These are phyloP conservation scores for Penicillium corylophilum DNA, from an alignment of 2,329 filamentous ascomycete genomes.

Conservation along the genomic window DNA sequence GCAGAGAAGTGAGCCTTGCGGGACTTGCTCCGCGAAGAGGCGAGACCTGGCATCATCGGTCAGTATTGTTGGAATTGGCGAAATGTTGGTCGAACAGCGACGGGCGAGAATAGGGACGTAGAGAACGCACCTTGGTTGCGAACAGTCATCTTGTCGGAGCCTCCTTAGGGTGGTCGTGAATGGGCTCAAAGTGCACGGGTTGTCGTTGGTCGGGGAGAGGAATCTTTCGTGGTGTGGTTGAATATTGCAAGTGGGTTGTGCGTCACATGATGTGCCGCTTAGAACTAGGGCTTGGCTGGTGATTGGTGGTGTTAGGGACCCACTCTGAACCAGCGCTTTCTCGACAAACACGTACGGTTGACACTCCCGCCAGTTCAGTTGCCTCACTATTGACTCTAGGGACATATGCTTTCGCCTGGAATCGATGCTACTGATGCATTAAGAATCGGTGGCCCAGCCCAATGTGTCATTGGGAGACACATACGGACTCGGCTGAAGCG, in stretches of 20 bases:
- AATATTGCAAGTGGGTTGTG: slow-evolving; percentile 28
- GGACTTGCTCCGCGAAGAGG: slow-evolving; percentile 53
- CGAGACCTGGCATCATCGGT: slow-evolving; percentile 10
- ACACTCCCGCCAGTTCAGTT: neutral
- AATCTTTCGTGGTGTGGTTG: slow-evolving; percentile 18
- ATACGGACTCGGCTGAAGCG: too few species aligned
- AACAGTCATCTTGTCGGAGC: slow-evolving; percentile 27
- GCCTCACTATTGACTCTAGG: neutral
- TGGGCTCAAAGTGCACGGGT: slow-evolving; percentile 24
- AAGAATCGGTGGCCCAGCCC: too few species aligned
- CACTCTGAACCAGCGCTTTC: neutral
- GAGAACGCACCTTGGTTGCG: slow-evolving; percentile 21
- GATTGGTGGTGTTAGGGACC: slow-evolving; percentile 2
- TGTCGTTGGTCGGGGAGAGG: slow-evolving; percentile 26
- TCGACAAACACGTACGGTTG: neutral
- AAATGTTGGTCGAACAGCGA: slow-evolving; percentile 4
- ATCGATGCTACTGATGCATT: too few species aligned
- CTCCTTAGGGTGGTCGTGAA: slow-evolving; percentile 22
- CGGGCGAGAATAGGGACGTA: slow-evolving; percentile 3
- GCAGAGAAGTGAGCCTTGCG: slow-evolving; percentile 98
- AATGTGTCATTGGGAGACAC: too few species aligned
- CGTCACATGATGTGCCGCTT: slow-evolving; percentile 26
- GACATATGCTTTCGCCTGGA: neutral
- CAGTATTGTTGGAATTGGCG: slow-evolving; percentile 2
- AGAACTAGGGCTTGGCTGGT: slow-evolving; percentile 9